Conservation (phyloP, 2,329 filamentous ascomycete species). For the Cryphonectria japonica region DNA sequence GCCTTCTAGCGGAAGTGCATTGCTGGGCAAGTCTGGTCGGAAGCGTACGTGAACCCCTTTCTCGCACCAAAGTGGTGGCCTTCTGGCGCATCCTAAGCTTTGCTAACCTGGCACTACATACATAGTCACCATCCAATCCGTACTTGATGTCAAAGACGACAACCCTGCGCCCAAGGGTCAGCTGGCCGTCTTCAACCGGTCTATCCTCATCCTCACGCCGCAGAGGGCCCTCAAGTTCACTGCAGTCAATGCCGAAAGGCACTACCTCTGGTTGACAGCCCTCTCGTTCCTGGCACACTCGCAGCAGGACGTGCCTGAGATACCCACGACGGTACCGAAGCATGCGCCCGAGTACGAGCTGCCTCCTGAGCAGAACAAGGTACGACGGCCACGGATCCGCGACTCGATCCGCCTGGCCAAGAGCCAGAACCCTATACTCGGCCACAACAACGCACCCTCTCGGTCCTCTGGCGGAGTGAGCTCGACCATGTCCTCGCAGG, state of each 20-base stretch:
- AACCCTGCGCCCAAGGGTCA: conserved; percentile 78
- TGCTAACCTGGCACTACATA: conserved; percentile 41
- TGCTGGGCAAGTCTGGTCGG: conserved; percentile 88
- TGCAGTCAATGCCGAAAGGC: conserved; percentile 77
- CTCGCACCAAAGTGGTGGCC: neutral
- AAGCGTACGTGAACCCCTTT: conserved; percentile 72
- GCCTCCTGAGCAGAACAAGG: conserved; percentile 45
- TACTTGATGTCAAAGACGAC: conserved; percentile 94
- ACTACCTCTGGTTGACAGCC: conserved; percentile 93
- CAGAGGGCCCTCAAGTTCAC: conserved; percentile 96
- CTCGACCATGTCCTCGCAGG: conserved; percentile 24
- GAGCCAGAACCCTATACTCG: conserved; percentile 51
- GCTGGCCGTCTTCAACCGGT: conserved; percentile 77
- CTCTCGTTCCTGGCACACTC: conserved; percentile 95
- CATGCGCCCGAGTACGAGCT: conserved; percentile 56
- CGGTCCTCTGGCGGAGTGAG: conserved; percentile 32
- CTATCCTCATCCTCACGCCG: conserved; percentile 92
- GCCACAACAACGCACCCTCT: conserved; percentile 37
- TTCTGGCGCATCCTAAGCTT: neutral
- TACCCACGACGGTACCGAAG: conserved; percentile 57
- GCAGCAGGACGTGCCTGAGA: conserved; percentile 76
- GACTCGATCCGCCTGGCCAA: conserved; percentile 92
- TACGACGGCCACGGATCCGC: conserved; percentile 64
- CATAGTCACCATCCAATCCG: conserved; percentile 89
- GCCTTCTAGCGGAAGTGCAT: conserved; percentile 80